Base-by-base conservation (phyloP, 2,329 filamentous ascomycete species). In the Hymenoscyphus linearis region DNA sequence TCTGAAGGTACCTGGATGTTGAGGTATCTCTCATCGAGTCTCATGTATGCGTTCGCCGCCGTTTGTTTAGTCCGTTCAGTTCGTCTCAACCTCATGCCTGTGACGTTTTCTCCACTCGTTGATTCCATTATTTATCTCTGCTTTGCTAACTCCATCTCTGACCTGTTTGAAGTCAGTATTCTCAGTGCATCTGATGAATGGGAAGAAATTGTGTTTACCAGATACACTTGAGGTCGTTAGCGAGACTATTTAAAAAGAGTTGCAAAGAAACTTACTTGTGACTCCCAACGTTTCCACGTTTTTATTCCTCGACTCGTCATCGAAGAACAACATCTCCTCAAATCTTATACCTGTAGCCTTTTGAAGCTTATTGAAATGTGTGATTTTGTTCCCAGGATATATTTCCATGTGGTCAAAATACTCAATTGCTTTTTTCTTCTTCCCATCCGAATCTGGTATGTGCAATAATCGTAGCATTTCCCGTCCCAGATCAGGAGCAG, bases 271-370 rank as follows among this genome's bases (percentile, higher is more conserved):
- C 60, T 57, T 27, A 60, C 60, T 72, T 22, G 67, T 70, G 4
- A 72, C 89, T 0, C 93, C 93, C 56, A 97, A 70, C 27, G 72
- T 77, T 77, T 87, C 85, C 0, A 96, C 93, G 72, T 97, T 92
- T 61, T 85, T 80, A 72, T 98, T 98, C 63, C 93, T 78, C 58
- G 82, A 80, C 82, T 98, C 93, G 69, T 98, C 93, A 69, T 98
- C 93, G 67, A 98, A 98, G 75, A 98, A 98, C 36, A 98, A 74
- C 88, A 98, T 96, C 55, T 97, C 91, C 65, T 88, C 83, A 70
- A 85, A 96, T 5, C 79, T 77, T 2, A 97, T 74, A 1, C 85
- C 86, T 14, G 88, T 92, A 60, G 85, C 81, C 72, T 87, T 83
- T 10, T 88, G 83, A 67, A 98, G 79, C 4, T 83, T 79, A 70